phyloP scores from a whole-genome alignment of 208 protist genomes.

The Endotrypanum monterogeii region DNA sequence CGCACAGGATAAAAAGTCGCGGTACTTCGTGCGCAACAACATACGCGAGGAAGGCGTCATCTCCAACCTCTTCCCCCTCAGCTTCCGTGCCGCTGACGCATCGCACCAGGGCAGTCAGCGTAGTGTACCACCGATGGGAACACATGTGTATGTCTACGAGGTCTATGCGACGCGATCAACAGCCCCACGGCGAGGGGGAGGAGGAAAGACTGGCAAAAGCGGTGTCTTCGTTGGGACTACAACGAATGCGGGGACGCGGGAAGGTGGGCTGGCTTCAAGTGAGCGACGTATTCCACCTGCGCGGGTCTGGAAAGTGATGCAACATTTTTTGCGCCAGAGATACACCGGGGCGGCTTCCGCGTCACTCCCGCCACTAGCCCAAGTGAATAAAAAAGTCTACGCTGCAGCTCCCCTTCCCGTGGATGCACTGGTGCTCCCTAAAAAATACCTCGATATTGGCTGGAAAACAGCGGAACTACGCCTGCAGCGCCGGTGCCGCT shows the following conservation, averaged over 20 bases:
- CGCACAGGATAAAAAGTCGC: conserved; percentile 59
- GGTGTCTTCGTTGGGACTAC: neutral
- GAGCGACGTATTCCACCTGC: conserved; percentile 45
- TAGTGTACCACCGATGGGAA: neutral
- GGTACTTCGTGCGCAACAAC: conserved; percentile 53
- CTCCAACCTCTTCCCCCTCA: conserved; percentile 79
- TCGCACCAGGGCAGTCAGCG: neutral
- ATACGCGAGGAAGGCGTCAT: conserved; percentile 75
- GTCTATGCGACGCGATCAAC: conserved; percentile 64
- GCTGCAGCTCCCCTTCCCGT: conserved; percentile 52
- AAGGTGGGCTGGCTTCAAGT: neutral
- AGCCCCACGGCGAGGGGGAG: neutral
- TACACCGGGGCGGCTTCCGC: conserved; percentile 18
- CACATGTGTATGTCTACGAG: conserved; percentile 69
- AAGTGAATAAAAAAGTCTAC: conserved; percentile 64
- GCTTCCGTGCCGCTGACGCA: conserved; percentile 14
- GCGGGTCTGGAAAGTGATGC: conserved; percentile 51
- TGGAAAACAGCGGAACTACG: conserved; percentile 70
- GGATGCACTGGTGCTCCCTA: conserved; percentile 55
- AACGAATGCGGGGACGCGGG: neutral
- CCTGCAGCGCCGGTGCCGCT: conserved; percentile 32
- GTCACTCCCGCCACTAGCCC: conserved; percentile 60
- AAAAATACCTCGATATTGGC: conserved; percentile 64
- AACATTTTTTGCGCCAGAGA: conserved; percentile 44
- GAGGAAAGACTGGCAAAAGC: neutral